Evolutionary conservation across 2,329 filamentous ascomycete species (phyloP).

Genomic region (Apiospora arundinis): DNA sequence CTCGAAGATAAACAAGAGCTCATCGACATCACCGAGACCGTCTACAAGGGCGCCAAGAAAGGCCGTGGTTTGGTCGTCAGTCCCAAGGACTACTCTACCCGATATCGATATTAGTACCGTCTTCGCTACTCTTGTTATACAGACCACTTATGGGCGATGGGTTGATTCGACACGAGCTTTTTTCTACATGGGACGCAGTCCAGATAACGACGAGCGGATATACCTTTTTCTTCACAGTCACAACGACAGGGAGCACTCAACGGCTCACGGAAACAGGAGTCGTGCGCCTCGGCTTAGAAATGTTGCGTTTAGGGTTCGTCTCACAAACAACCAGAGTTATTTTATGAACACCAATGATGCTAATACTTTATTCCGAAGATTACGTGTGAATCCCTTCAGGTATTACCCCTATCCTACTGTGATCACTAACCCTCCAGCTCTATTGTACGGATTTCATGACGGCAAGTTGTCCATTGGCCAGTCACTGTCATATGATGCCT

Average conservation of each 20-base stretch:
- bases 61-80: conserved; percentile 95
- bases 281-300: background rate
- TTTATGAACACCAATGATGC: conserved; percentile 38
- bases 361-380: conserved; percentile 32
- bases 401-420: background rate
- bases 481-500: background rate
- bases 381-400: conserved; percentile 2
- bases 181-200: background rate
- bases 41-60: conserved; percentile 98
- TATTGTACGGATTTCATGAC: background rate
- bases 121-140: background rate
- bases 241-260: background rate
- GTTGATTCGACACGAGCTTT: background rate
- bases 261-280: background rate
- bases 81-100: conserved; percentile 72
- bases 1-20: conserved; percentile 97
- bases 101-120: conserved; percentile 39
- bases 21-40: conserved; percentile 97
- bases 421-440: background rate
- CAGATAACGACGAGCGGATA: conserved; percentile 3
- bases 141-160: background rate
- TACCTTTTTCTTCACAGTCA: background rate
- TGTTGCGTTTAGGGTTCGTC: conserved; percentile 42
- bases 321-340: conserved; percentile 38
- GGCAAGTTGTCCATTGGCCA: background rate